Percentiles rank a stretch among this genome's conserved stretches.
These are phyloP conservation scores for Vanilla planifolia DNA, from an alignment of 106 monocot species.

Conservation along the genomic window DNA sequence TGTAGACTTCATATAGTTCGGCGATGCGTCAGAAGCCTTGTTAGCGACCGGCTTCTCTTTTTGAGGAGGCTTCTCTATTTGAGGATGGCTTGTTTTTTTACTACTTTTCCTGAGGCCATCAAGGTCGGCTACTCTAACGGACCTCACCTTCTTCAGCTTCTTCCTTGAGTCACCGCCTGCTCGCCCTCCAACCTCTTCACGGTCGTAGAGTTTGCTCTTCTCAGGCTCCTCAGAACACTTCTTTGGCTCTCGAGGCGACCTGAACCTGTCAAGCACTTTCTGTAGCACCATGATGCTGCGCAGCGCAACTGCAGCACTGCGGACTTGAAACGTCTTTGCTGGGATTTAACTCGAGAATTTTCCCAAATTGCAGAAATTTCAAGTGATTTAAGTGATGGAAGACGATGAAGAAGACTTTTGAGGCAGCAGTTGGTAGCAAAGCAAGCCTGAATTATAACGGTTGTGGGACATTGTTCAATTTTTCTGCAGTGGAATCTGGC, in stretches of 20 bases:
- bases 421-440: background rate
- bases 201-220: background rate
- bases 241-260: background rate
- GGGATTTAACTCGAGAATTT: background rate
- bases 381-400: background rate
- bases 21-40: background rate
- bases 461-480: background rate
- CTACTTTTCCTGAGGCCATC: background rate
- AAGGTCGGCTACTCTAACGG: slow-evolving; percentile 1
- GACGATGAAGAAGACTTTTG: background rate
- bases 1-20: slow-evolving; percentile 62
- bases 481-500: background rate
- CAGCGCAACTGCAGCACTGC: background rate
- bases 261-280: slow-evolving; percentile 6
- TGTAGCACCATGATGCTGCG: slow-evolving; percentile 3
- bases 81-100: background rate
- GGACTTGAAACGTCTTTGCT: too few species aligned
- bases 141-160: slow-evolving; percentile 21
- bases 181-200: background rate
- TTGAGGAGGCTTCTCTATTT: too few species aligned
- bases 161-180: slow-evolving; percentile 7
- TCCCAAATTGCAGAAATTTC: background rate
- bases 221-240: background rate
- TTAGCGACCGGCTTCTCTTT: too few species aligned
- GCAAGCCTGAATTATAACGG: background rate